Base-by-base conservation (phyloP, 1,284 basidiomycete species). In the Ceratobasidium papillatum region DNA sequence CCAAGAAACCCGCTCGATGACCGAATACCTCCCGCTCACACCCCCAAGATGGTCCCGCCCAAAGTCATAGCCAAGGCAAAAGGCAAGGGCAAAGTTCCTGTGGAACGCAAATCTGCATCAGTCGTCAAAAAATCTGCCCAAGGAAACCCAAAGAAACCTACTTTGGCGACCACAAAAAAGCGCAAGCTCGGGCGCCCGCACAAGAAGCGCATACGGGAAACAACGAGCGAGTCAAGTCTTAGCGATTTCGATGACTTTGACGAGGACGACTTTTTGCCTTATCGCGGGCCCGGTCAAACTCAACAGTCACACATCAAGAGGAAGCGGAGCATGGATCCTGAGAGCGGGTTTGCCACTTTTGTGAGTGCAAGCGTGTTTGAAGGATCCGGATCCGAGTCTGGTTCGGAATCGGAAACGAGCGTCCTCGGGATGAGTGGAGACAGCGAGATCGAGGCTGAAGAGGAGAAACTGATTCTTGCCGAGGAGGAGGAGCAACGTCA, bases 401-500 rank as follows among this genome's bases (percentile, higher is more conserved):
- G 65, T 14, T 69, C 65, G 19, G 65, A 69, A 4, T 69, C 65
- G 25, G 51, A 69, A 25, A 41, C 65, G 27, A 56, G 47, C 8
- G 64, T 32, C 36, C 38, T 56, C 12, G 49, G 41, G 43, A 22
- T 74, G 62, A 73, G 71, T 27, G 61, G 69, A 22, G 75, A 75
- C 34, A 74, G 63, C 25, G 69, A 73, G 49, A 36, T 73, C n/a
- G 69, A 73, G 43, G 69, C 54, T 2, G 76, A 69, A 45, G 69
- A 75, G 59, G 76, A 75, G 43, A 49, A 41, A 7, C 74, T 76
- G 61, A 69, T 38, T 36, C 54, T 59, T 17, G 56, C 61, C 59
- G 61, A 63, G 43, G 41, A 54, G 47, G 43, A 54, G 19, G 47
- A 74, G 34, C 17, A 41, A 49, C 30, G 52, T 5, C 65, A 58